Evolutionary conservation across 2,329 filamentous ascomycete genomes (phyloP).

Genomic region (Colletotrichum sp.): DNA sequence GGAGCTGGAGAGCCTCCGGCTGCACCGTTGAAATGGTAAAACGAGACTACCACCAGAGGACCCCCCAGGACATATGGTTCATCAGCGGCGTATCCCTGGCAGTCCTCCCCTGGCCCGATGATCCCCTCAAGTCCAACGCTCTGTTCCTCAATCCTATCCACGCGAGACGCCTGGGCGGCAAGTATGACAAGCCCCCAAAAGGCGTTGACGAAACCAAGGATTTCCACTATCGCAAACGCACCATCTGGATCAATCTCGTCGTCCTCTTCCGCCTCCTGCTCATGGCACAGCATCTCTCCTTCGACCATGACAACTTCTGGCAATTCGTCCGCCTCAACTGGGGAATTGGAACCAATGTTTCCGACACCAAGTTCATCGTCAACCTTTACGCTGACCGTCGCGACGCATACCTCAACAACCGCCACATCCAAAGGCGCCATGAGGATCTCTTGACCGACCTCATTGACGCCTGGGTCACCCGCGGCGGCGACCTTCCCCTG

Average conservation of each 20-base stretch:
- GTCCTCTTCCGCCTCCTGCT: slow-evolving; percentile 1
- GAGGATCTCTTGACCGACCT: background rate
- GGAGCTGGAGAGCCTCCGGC: background rate
- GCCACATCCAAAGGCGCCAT: background rate
- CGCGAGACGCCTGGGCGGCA: background rate
- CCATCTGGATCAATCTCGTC: slow-evolving; percentile 2
- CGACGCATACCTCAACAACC: background rate
- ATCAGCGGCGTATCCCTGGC: background rate
- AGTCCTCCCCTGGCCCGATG: background rate
- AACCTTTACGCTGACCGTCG: background rate
- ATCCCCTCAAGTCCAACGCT: background rate
- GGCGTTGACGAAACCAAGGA: background rate
- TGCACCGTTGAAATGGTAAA: background rate
- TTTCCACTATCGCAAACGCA: background rate
- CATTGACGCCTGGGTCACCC: slow-evolving; percentile 3
- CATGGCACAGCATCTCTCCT: background rate
- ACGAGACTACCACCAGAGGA: background rate
- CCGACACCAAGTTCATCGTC: background rate
- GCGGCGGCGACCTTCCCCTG: background rate
- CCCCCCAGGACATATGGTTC: background rate
- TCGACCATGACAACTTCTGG: slow-evolving; percentile 1
- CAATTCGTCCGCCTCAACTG: background rate
- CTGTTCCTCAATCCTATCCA: background rate
- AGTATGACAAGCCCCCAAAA: background rate
- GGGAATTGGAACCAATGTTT: background rate